Percentiles rank a stretch among this genome's conserved stretches.
phyloP scores from a whole-genome alignment of 2,329 filamentous ascomycete species.

The Plenodomus tracheiphilus region DNA sequence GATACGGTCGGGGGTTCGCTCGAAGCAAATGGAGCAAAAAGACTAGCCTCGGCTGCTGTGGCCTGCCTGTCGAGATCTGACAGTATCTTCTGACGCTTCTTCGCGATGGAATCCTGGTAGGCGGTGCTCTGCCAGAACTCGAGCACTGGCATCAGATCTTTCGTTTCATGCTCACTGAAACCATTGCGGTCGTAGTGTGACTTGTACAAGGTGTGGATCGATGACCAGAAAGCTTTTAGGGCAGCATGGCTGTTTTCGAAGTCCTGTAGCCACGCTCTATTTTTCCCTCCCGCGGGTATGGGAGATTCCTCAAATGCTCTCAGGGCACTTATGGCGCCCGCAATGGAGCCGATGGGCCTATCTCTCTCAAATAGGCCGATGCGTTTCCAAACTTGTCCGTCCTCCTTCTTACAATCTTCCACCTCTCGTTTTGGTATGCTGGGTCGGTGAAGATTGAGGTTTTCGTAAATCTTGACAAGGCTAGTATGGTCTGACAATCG shows the following conservation, averaged over 20 bases:
- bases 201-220: neutral
- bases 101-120: constrained; percentile 1
- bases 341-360: no score
- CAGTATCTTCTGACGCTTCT: constrained; percentile 6
- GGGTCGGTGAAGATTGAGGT: constrained; percentile 15
- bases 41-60: constrained; percentile 1
- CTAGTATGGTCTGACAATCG: constrained; percentile 16
- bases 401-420: constrained; percentile 3
- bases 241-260: constrained; percentile 6
- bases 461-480: constrained; percentile 11
- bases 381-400: constrained; percentile 13
- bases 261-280: constrained; percentile 5
- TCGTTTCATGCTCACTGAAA: constrained; percentile 2
- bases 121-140: constrained; percentile 2
- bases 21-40: constrained; percentile 1
- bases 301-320: neutral
- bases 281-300: constrained; percentile 4
- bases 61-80: constrained; percentile 2
- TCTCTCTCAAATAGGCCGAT: neutral
- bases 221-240: constrained; percentile 8
- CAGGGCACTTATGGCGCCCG: neutral
- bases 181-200: neutral
- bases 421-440: constrained; percentile 2
- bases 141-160: neutral
- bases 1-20: no score